Evolutionary conservation across 306 rosid species (phyloP), one percentile per base, ranked within the genome.

Genomic region (Vachellia pachyceras): DNA sequence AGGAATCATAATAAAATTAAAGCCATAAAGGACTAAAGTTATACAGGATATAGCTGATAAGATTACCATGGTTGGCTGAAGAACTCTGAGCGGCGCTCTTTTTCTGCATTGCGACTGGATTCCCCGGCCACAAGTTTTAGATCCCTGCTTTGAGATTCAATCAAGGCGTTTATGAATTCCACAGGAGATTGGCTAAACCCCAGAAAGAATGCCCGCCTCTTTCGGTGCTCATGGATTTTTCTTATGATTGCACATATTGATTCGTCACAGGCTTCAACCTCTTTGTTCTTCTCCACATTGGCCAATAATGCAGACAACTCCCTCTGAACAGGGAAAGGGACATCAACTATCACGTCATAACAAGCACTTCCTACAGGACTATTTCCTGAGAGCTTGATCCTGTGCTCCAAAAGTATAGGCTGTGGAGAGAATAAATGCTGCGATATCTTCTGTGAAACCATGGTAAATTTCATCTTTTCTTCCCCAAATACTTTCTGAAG

Each of bases 141-240:
- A 86, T 96, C 99, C 91, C 80, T 92, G 89, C 96, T 89, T 85
- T 96, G 99, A 73, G 99, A 96, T 64, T 96, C 99, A 76, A 94
- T 92, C 85, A 96, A 71, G 10, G 99, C 93, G 84, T 92, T 83
- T 80, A 94, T 90, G 80, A 96, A 96, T 82, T 96, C 99, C 58
- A 94, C 98, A 3, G 98, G 99, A 10, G 99, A 96, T 79, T 96
- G 99, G 79, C 99, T 96, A 82, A 96, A 96, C 58, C 99, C 99
- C 64, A 96, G 95, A 88, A 96, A 96, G 79, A 96, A 96, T 7
- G 99, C 93, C 46, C 98, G 91, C 79, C 99, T 92, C 67, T 91
- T 84, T 0, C 99, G 92, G 86, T 96, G 99, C 89, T 96, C 99
- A 12, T 93, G 99, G 76, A 96, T 96, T 86, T 94, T 96, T 82